Conservation (phyloP, 2,329 filamentous ascomycete genomes). For the Stagonosporopsis tanaceti region DNA sequence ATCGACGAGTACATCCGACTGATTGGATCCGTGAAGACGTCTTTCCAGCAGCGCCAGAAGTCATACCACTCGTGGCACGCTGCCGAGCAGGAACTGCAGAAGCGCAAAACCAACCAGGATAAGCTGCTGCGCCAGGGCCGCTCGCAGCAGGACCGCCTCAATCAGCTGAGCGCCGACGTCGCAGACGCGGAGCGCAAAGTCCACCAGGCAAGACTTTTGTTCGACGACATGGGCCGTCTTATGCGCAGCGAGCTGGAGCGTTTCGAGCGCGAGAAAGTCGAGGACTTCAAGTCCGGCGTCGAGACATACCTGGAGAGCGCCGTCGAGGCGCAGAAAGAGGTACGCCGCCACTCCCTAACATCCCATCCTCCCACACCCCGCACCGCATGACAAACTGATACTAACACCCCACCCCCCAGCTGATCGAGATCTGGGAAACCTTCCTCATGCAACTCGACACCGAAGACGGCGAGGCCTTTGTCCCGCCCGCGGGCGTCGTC, state of each 20-base stretch:
- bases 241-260: slow-evolving; percentile 91
- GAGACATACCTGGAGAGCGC: slow-evolving; percentile 97
- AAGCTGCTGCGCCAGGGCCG: slow-evolving; percentile 95
- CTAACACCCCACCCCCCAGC: slow-evolving; percentile 48
- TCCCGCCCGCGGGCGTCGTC: slow-evolving; percentile 49
- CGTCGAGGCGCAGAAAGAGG: slow-evolving; percentile 98
- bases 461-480: slow-evolving; percentile 72
- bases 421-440: slow-evolving; percentile 95
- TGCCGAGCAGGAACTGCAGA: slow-evolving; percentile 88
- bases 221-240: slow-evolving; percentile 95
- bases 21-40: slow-evolving; percentile 93
- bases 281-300: slow-evolving; percentile 97
- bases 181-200: slow-evolving; percentile 93
- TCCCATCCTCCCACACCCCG: neutral
- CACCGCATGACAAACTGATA: slow-evolving; percentile 17
- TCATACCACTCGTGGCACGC: slow-evolving; percentile 93
- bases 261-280: slow-evolving; percentile 96
- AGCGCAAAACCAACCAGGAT: slow-evolving; percentile 87
- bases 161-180: slow-evolving; percentile 91
- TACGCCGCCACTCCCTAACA: slow-evolving; percentile 53
- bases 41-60: slow-evolving; percentile 92
- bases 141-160: slow-evolving; percentile 93
- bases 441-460: slow-evolving; percentile 96
- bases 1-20: slow-evolving; percentile 98
- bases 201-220: slow-evolving; percentile 86